These are phyloP conservation scores for Suillus subaureus DNA, from an alignment of 768 basidiomycete species.

Conservation along the genomic window DNA sequence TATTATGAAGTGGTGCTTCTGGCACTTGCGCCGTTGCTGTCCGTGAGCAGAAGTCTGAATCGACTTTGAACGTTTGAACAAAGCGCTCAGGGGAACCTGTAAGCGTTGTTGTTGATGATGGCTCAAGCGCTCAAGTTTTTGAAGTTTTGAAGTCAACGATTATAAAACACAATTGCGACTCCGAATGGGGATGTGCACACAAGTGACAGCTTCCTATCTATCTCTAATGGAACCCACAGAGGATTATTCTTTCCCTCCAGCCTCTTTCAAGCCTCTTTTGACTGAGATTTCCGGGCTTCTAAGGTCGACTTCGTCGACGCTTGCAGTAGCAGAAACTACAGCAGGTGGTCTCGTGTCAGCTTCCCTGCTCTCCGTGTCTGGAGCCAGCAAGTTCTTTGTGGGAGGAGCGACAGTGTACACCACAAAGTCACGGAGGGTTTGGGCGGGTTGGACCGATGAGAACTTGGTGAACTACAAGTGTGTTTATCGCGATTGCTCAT, in stretches of 20 bases:
- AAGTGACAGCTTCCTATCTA: not conserved
- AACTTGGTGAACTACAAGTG: constrained; percentile 18
- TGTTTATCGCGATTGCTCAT: not conserved
- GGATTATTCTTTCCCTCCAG: constrained; percentile 19
- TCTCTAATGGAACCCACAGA: constrained; percentile 3
- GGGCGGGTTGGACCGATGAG: constrained; percentile 23
- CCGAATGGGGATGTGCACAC: not conserved
- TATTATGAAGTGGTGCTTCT: not conserved
- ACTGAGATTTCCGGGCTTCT: constrained; percentile 18
- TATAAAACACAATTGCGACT: not conserved
- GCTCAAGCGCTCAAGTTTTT: too few relatives aligned
- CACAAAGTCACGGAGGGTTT: constrained; percentile 15
- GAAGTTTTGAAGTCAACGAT: too few relatives aligned
- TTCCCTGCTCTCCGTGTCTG: constrained; percentile 19
- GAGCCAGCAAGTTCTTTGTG: constrained; percentile 21
- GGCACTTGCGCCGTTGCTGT: not conserved
- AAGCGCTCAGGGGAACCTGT: too few relatives aligned
- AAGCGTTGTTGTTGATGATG: too few relatives aligned
- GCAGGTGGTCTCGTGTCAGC: constrained; percentile 25
- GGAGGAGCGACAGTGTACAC: constrained; percentile 24
- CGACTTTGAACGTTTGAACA: not conserved
- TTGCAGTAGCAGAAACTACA: constrained; percentile 23
- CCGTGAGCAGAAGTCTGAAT: not conserved
- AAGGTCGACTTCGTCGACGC: constrained; percentile 15
- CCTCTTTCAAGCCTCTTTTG: constrained; percentile 16